Evolutionary conservation across 352 stramenopile genomes (phyloP).

Genomic region (Phytophthora boehmeriae): DNA sequence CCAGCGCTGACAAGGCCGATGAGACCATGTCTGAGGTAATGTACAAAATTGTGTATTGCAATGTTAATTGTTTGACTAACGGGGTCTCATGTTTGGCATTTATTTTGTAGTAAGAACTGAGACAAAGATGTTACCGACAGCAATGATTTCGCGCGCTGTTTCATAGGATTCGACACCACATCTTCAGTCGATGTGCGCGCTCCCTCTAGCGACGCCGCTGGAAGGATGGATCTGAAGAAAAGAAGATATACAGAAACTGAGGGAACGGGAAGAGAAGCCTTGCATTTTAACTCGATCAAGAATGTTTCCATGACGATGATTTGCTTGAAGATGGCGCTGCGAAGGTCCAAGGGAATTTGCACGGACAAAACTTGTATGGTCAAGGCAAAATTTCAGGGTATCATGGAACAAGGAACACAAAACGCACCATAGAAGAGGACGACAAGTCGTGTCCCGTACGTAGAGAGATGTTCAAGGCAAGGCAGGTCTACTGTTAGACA

Average conservation of each 20-base stretch:
- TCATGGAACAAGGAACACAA: neutral
- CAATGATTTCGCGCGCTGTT: conserved; percentile 7
- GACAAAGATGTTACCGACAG: conserved; percentile 10
- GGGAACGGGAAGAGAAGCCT: conserved; percentile 33
- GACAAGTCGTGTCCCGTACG: no score
- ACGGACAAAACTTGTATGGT: conserved; percentile 26
- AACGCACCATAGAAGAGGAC: no score
- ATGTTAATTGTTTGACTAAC: neutral
- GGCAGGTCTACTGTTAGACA: no score
- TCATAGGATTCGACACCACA: conserved; percentile 9
- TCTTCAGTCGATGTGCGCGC: neutral
- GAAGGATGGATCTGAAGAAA: conserved; percentile 21
- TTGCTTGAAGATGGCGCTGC: conserved; percentile 33
- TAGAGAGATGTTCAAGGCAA: no score
- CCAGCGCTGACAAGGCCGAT: conserved; percentile 14
- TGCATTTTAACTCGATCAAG: conserved; percentile 62
- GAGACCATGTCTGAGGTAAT: conserved; percentile 31
- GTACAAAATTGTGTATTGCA: neutral
- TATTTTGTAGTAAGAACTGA: conserved; percentile 27
- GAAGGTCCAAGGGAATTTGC: conserved; percentile 36
- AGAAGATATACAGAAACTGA: conserved; percentile 25
- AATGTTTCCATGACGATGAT: conserved; percentile 49
- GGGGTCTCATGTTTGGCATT: conserved; percentile 6
- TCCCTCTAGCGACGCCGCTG: neutral
- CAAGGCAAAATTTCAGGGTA: conserved; percentile 11